Evolutionary conservation across 495 filamentous ascomycete species (phyloP), one percentile per base, ranked within the genome.

Genomic region (Trichoderma gamsii): DNA sequence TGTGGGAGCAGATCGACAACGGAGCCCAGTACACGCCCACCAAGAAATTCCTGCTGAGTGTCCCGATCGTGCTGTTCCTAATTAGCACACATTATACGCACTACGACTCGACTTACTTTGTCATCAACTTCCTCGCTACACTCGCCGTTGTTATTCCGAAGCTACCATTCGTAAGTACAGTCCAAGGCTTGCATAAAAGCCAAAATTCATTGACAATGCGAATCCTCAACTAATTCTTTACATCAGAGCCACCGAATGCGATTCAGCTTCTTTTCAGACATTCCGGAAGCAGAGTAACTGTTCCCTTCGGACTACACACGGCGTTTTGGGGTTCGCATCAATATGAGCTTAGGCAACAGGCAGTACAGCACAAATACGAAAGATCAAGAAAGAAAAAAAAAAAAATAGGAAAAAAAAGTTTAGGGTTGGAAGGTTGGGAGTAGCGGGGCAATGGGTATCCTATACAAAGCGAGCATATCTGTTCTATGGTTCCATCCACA

Each of bases 1-100:
- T 99, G 93, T 99, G 95, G 95, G 95, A 99, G 82, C 95, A 99
- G 82, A 99, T 99, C 76, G 95, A 99, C 81, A 95, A 99, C 73
- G 95, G 95, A 38, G 95, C 95, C 77, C 95, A 99, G 76, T 99
- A 97, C 81, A 99, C 95, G 6, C 95, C 95, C 15, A 88, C 95
- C 67, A 99, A 99, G 86, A 99, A 99, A 79, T 99, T 97, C 78
- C 80, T 99, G 69, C 87, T 99, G 72, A 92, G 88, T 69, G 95
- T 97, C 63, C 95, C 95, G 41, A 93, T 99, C 70, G 85, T 92
- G 69, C 85, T 99, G 72, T 99, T 99, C 76, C 84, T 99, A 67
- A 82, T 97, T 69, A 97, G 93, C 83, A 99, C 95, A 65, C 95
- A 99, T 79, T 99, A 97, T 78, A 97, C 95, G 69, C 94, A 97